Evolutionary conservation across 495 filamentous ascomycete species (phyloP).

Genomic region (Aspergillus nidulans): DNA sequence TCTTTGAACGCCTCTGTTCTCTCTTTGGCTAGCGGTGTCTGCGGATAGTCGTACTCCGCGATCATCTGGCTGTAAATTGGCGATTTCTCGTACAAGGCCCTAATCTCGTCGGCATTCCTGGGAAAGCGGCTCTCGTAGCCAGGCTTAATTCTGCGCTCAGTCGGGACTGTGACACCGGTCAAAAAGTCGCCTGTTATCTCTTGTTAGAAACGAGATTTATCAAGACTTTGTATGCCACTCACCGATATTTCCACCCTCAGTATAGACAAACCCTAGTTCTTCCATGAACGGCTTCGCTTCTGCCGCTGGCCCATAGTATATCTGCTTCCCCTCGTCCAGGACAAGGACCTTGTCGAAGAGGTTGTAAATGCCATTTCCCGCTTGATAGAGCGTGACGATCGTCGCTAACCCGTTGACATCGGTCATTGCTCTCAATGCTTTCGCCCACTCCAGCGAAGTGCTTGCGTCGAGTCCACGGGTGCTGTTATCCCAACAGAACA

Average conservation of each 20-base stretch:
- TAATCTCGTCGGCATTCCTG: conserved; percentile 38
- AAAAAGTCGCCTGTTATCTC: conserved; percentile 54
- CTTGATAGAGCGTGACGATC: conserved; percentile 56
- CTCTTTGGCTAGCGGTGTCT: conserved; percentile 37
- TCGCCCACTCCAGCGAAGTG: conserved; percentile 55
- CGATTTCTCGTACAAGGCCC: conserved; percentile 38
- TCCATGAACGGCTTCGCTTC: conserved; percentile 65
- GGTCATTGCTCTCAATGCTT: conserved; percentile 44
- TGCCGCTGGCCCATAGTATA: conserved; percentile 56
- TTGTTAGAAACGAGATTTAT: too few species aligned
- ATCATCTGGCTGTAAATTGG: conserved; percentile 30
- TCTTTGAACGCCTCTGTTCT: conserved; percentile 47
- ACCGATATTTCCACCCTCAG: conserved; percentile 37
- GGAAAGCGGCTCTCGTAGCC: conserved; percentile 49
- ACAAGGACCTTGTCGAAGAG: conserved; percentile 65
- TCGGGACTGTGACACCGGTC: conserved; percentile 67
- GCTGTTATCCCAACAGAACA: conserved; percentile 61
- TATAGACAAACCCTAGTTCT: conserved; percentile 55
- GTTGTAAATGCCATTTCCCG: conserved; percentile 59
- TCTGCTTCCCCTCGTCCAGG: conserved; percentile 58
- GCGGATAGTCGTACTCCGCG: conserved; percentile 49
- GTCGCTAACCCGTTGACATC: conserved; percentile 43
- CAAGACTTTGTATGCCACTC: conserved; percentile 65
- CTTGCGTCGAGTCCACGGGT: conserved; percentile 58
- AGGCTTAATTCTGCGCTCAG: conserved; percentile 55